Conservation (phyloP, 768 basidiomycete genomes). For the Melanogaster broomeanus region DNA sequence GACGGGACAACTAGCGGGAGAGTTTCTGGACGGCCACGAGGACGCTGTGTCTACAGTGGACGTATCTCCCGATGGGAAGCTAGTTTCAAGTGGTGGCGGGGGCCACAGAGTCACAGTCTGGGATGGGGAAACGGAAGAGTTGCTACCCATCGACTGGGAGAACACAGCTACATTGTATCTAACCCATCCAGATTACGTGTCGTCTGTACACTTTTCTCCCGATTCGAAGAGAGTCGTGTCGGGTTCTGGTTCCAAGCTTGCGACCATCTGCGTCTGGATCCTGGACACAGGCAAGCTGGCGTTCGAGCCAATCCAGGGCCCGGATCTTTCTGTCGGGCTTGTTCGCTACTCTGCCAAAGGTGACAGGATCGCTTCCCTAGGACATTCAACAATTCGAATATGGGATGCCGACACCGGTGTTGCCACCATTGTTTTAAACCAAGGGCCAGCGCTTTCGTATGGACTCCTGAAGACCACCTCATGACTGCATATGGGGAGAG, state of each 20-base stretch:
- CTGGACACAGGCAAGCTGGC: neutral
- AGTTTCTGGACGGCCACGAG: too few species aligned
- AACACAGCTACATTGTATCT: too few species aligned
- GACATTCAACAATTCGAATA: neutral
- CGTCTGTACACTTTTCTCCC: constrained; percentile 14
- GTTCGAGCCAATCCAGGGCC: neutral
- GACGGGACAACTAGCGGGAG: too few species aligned
- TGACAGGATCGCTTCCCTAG: neutral
- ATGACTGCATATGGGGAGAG: neutral
- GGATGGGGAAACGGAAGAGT: neutral
- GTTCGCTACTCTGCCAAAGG: neutral
- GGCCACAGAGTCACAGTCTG: too few species aligned
- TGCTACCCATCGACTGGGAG: too few species aligned
- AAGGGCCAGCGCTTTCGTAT: neutral
- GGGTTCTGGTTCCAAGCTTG: neutral
- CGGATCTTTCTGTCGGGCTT: neutral
- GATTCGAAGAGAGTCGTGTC: constrained; percentile 6
- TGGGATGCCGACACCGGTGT: neutral
- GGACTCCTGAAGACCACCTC: neutral
- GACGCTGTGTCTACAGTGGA: too few species aligned
- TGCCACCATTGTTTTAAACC: neutral
- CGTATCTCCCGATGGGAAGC: too few species aligned
- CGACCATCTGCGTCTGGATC: neutral
- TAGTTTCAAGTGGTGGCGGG: too few species aligned
- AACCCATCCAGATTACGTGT: constrained; percentile 2